Conservation (phyloP, 2,329 filamentous ascomycete genomes). For the Coniochaeta hoffmannii region DNA sequence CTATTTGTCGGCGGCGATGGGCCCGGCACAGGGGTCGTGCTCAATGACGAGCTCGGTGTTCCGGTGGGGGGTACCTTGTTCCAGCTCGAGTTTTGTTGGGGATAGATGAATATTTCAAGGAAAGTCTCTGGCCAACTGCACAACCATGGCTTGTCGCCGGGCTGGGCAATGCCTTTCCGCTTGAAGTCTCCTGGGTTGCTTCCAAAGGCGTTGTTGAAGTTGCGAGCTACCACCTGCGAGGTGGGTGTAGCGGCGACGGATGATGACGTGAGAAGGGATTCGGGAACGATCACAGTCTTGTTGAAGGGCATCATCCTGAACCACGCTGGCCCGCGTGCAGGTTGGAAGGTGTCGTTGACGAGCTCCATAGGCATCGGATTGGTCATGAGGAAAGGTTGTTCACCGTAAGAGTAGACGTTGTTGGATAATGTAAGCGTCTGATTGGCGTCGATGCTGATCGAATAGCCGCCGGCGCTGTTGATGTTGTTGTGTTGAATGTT, state of each 20-base stretch:
- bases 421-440: slow-evolving; percentile 24
- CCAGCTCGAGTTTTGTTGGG: slow-evolving; percentile 40
- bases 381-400: slow-evolving; percentile 39
- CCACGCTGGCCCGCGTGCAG: slow-evolving; percentile 45
- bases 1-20: background rate
- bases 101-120: slow-evolving; percentile 51
- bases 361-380: slow-evolving; percentile 32
- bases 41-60: background rate
- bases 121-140: slow-evolving; percentile 50
- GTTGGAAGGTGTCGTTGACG: slow-evolving; percentile 44
- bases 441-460: slow-evolving; percentile 31
- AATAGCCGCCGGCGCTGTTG: slow-evolving; percentile 26
- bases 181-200: slow-evolving; percentile 18
- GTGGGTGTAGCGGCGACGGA: background rate
- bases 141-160: slow-evolving; percentile 49
- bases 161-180: slow-evolving; percentile 29
- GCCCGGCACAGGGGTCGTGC: slow-evolving; percentile 1
- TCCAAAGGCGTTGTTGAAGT: slow-evolving; percentile 3
- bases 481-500: slow-evolving; percentile 26
- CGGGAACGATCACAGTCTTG: slow-evolving; percentile 48
- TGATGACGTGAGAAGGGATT: slow-evolving; percentile 16
- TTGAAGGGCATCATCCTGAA: slow-evolving; percentile 41
- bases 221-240: slow-evolving; percentile 4
- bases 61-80: slow-evolving; percentile 8
- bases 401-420: slow-evolving; percentile 41